Conservation (phyloP, 805 yeast genomes). For the Phaffomyces thermotolerans region DNA sequence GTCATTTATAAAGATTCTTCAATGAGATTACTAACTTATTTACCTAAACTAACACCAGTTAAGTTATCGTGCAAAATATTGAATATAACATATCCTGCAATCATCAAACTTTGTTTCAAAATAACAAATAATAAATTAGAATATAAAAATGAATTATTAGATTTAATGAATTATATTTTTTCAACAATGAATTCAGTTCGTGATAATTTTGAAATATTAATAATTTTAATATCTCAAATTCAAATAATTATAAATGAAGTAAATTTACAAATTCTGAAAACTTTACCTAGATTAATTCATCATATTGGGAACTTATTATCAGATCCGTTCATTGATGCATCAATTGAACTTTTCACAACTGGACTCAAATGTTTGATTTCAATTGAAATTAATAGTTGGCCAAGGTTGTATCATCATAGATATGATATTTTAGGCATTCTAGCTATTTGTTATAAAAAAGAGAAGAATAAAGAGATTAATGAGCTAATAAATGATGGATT, state of each 20-base stretch:
- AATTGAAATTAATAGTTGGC: constrained; percentile 18
- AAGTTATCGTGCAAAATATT: constrained; percentile 12
- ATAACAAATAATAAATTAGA: not conserved
- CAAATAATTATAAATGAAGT: constrained; percentile 6
- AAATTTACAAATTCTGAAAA: constrained; percentile 5
- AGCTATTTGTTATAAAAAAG: constrained; percentile 9
- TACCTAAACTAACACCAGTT: constrained; percentile 21
- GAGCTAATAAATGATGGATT: not conserved
- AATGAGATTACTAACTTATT: constrained; percentile 18
- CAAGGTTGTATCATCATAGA: constrained; percentile 13
- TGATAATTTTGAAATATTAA: constrained; percentile 15
- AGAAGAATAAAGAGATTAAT: not conserved
- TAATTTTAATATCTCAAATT: constrained; percentile 8
- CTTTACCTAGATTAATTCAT: constrained; percentile 17
- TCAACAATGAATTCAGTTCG: constrained; percentile 13
- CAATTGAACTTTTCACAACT: constrained; percentile 8
- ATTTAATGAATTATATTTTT: constrained; percentile 15
- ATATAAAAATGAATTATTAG: constrained; percentile 5
- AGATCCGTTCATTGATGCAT: constrained; percentile 18
- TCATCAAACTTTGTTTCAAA: constrained; percentile 9
- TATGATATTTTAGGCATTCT: constrained; percentile 19
- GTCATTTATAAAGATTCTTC: constrained; percentile 17
- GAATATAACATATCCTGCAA: constrained; percentile 11
- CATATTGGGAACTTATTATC: constrained; percentile 15
- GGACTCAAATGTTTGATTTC: constrained; percentile 11